These are phyloP conservation scores for Misopates orontium DNA, from an alignment of 257 asterid species.

Conservation along the genomic window DNA sequence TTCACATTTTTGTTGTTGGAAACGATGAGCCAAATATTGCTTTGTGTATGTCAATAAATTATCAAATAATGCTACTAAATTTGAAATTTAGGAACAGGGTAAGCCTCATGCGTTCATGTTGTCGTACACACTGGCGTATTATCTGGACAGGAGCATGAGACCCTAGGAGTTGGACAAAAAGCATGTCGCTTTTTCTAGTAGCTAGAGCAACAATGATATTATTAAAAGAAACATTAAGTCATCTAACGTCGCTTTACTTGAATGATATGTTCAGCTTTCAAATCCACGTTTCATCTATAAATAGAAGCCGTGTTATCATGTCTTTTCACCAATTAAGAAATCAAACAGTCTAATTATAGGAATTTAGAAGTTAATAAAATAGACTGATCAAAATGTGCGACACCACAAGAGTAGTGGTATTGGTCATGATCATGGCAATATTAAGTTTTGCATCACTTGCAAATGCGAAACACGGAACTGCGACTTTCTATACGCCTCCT, in stretches of 20 bases:
- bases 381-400: neutral
- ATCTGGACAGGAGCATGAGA: neutral
- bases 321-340: neutral
- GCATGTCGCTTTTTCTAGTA: neutral
- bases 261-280: neutral
- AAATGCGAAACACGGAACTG: slow-evolving; percentile 41
- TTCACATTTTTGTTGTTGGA: too few species aligned
- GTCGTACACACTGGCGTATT: neutral
- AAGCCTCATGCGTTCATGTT: too few species aligned
- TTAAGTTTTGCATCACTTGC: slow-evolving; percentile 23
- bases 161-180: neutral
- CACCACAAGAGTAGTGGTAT: neutral
- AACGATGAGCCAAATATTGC: too few species aligned
- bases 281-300: neutral
- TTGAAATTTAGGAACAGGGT: too few species aligned
- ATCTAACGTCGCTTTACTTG: slow-evolving; percentile 1
- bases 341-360: neutral
- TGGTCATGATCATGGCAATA: neutral
- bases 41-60: too few species aligned
- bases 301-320: slow-evolving; percentile 2
- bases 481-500: slow-evolving; percentile 56
- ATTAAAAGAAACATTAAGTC: neutral
- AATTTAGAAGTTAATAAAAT: neutral
- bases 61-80: too few species aligned
- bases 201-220: neutral